Conservation (phyloP, 345 rosid species). For the Rhodamnia argentea region DNA sequence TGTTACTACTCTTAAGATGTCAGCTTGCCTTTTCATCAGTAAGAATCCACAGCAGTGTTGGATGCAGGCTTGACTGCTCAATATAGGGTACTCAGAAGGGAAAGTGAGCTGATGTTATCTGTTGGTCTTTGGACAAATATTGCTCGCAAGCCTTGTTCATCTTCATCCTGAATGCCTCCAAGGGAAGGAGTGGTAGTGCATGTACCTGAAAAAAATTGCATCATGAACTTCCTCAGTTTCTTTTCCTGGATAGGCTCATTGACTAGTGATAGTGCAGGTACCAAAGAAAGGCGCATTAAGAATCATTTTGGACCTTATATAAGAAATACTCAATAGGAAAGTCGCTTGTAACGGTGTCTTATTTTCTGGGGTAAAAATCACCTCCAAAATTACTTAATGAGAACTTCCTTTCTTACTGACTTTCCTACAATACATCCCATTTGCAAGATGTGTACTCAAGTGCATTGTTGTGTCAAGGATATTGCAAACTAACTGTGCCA, state of each 20-base stretch:
- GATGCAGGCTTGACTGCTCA: not conserved
- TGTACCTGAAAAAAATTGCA: not conserved
- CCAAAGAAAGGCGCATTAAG: not conserved
- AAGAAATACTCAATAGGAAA: not conserved
- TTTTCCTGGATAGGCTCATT: not conserved
- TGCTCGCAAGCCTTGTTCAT: not conserved
- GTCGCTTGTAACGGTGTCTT: not conserved
- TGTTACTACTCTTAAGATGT: not conserved
- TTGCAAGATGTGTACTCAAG: not conserved
- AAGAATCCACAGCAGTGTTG: not conserved
- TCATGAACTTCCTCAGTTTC: not conserved
- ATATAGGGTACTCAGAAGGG: not conserved
- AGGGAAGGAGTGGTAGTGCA: not conserved
- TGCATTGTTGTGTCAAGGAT: not conserved
- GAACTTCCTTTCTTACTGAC: not conserved
- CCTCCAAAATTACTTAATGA: not conserved
- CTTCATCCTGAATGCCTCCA: not conserved
- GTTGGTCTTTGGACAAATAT: not conserved
- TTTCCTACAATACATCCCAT: not conserved
- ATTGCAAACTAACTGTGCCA: not conserved
- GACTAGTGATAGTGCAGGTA: not conserved
- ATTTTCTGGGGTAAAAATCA: not conserved
- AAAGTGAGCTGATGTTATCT: not conserved
- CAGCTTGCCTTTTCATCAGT: not conserved
- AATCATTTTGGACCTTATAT: not conserved